A percentile compares a stretch with the other conserved stretches of the same genome.
Conservation (phyloP, 2,329 filamentous ascomycete species). For the Thielaviopsis euricoi region DNA sequence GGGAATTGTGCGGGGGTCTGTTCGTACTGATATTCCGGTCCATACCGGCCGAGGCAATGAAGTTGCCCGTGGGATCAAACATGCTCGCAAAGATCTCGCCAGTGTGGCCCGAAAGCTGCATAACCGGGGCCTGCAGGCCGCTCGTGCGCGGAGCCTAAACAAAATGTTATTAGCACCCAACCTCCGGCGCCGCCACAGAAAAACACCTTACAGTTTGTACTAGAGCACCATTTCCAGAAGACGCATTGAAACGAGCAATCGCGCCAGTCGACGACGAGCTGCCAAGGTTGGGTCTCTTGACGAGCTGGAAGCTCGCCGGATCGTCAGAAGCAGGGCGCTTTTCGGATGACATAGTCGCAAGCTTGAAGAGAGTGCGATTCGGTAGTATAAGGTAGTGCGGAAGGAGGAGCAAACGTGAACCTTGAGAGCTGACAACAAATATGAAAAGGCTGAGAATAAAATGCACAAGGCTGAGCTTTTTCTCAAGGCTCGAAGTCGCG, state of each 20-base stretch:
- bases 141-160: constrained; percentile 61
- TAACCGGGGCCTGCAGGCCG: constrained; percentile 72
- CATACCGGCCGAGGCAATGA: constrained; percentile 91
- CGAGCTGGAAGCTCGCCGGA: constrained; percentile 62
- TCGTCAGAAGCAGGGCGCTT: constrained; percentile 82
- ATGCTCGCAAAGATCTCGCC: constrained; percentile 82
- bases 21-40: constrained; percentile 71
- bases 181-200: not conserved
- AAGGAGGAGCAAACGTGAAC: not conserved
- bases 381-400: not conserved
- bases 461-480: constrained; percentile 10
- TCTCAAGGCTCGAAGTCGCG: constrained; percentile 2
- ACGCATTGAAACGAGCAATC: constrained; percentile 34
- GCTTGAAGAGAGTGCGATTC: not conserved
- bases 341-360: constrained; percentile 63
- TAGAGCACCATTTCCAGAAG: constrained; percentile 27
- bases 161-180: constrained; percentile 4
- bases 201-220: constrained; percentile 31
- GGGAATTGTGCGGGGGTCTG: no score
- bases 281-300: constrained; percentile 69
- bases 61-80: constrained; percentile 75
- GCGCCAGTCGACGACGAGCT: constrained; percentile 28
- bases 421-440: not conserved
- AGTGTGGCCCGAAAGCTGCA: constrained; percentile 72
- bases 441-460: constrained; percentile 1